Percentiles rank a stretch among this genome's conserved stretches.
These are phyloP conservation scores for Sanguinoderma infundibulare DNA, from an alignment of 1,284 basidiomycete genomes.

Conservation along the genomic window DNA sequence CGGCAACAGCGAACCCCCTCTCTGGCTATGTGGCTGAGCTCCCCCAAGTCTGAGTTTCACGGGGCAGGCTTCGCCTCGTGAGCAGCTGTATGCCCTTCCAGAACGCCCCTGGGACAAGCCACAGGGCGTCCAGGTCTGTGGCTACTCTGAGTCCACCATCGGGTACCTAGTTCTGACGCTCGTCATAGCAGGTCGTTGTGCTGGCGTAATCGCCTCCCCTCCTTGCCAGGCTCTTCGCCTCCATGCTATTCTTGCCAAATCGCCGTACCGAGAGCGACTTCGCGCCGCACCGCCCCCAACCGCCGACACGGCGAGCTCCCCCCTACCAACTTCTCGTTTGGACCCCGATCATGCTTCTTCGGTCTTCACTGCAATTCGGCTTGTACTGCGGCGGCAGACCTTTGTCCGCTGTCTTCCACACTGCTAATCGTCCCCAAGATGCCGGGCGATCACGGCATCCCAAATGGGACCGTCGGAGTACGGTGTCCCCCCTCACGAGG, in stretches of 20 bases:
- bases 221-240: conserved; percentile 11
- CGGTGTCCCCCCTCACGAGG: neutral
- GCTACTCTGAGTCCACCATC: conserved; percentile 1
- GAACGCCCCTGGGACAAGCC: conserved; percentile 15
- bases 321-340: conserved; percentile 14
- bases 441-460: conserved; percentile 1
- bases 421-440: neutral
- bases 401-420: neutral
- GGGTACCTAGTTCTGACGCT: neutral
- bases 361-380: neutral
- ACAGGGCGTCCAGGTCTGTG: conserved; percentile 1
- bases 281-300: conserved; percentile 7
- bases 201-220: conserved; percentile 10
- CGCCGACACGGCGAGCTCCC: neutral
- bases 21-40: neutral
- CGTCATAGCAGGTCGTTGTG: conserved; percentile 8
- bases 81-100: conserved; percentile 23
- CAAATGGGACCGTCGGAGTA: neutral
- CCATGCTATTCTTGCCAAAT: neutral
- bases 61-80: conserved; percentile 14
- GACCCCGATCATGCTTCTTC: neutral
- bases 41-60: conserved; percentile 9
- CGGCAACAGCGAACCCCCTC: conserved; percentile 13
- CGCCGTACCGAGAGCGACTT: conserved; percentile 5
- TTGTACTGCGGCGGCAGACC: neutral